A percentile compares a stretch with the other conserved stretches of the same genome.
These are phyloP conservation scores for Ceratobasidium sp. DNA, from an alignment of 1,284 basidiomycete genomes.

Conservation along the genomic window DNA sequence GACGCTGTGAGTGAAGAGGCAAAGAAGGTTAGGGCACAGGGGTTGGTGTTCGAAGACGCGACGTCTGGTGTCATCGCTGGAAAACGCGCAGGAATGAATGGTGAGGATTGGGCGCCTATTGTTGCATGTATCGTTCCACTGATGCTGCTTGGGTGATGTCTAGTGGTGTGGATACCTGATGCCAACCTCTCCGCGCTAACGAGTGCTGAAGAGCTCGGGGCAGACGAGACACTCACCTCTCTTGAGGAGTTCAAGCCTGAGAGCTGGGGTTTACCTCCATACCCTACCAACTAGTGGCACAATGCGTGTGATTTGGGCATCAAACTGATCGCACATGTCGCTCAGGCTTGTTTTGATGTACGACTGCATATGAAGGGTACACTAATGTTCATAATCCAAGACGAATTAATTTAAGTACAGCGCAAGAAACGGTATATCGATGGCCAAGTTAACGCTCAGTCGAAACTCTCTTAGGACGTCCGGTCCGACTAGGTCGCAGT, in stretches of 20 bases:
- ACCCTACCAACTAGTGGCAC: conserved; percentile 67
- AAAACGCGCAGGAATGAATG: conserved; percentile 84
- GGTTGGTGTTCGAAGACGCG: conserved; percentile 82
- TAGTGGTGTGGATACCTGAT: conserved; percentile 86
- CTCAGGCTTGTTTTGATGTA: conserved; percentile 68
- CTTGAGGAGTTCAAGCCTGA: conserved; percentile 78
- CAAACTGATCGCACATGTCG: conserved; percentile 69
- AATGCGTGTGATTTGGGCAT: conserved; percentile 73
- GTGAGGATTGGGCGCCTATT: conserved; percentile 59
- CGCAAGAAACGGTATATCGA: too few relatives aligned
- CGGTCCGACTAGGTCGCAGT: not conserved
- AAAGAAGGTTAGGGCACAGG: conserved; percentile 68
- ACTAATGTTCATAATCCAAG: too few relatives aligned
- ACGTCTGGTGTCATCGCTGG: conserved; percentile 79
- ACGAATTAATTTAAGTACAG: too few relatives aligned
- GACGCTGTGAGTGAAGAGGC: conserved; percentile 56
- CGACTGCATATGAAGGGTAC: too few relatives aligned
- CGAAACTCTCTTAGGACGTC: not conserved
- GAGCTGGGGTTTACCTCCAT: conserved; percentile 82
- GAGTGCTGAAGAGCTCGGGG: conserved; percentile 61
- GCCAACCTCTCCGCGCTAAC: conserved; percentile 68
- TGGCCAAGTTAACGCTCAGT: too few relatives aligned
- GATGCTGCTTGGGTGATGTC: too few relatives aligned
- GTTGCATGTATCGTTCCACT: too few relatives aligned
- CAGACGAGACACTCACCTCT: conserved; percentile 61